phyloP scores from a whole-genome alignment of 495 filamentous ascomycete genomes.

The Aspergillus ostianus region DNA sequence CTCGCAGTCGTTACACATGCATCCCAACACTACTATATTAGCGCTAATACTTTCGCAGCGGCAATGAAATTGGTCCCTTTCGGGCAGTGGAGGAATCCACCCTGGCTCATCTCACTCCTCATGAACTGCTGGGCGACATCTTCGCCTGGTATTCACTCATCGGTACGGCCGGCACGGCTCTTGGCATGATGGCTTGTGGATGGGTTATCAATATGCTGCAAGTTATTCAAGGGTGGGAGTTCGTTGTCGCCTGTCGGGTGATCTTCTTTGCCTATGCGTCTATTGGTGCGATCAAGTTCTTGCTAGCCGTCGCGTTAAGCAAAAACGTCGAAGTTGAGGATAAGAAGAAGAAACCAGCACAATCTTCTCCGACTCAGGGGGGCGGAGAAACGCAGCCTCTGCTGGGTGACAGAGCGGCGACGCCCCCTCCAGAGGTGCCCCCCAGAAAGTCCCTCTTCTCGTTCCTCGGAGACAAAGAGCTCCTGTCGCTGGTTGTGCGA shows the following conservation, averaged over 20 bases:
- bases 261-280: slow-evolving; percentile 70
- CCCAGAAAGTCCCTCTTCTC: slow-evolving; percentile 37
- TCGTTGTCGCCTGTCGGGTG: slow-evolving; percentile 59
- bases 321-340: slow-evolving; percentile 56
- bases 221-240: slow-evolving; percentile 48
- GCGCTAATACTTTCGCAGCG: slow-evolving; percentile 37
- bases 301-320: slow-evolving; percentile 58
- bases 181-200: slow-evolving; percentile 65
- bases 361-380: slow-evolving; percentile 18
- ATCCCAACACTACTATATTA: neutral
- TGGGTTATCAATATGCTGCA: slow-evolving; percentile 58
- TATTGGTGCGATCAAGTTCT: slow-evolving; percentile 66
- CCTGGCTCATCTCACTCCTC: slow-evolving; percentile 67
- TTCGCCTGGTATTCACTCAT: slow-evolving; percentile 80
- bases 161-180: slow-evolving; percentile 61
- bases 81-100: slow-evolving; percentile 83
- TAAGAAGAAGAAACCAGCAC: slow-evolving; percentile 10
- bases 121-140: slow-evolving; percentile 64
- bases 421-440: slow-evolving; percentile 1
- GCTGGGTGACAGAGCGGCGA: slow-evolving; percentile 30
- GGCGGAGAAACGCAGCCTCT: slow-evolving; percentile 45
- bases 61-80: slow-evolving; percentile 80
- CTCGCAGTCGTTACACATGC: neutral
- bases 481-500: slow-evolving; percentile 60
- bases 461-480: slow-evolving; percentile 51